phyloP scores from a whole-genome alignment of 371 early-diverging fungal species.

The Blakeslea trispora region DNA sequence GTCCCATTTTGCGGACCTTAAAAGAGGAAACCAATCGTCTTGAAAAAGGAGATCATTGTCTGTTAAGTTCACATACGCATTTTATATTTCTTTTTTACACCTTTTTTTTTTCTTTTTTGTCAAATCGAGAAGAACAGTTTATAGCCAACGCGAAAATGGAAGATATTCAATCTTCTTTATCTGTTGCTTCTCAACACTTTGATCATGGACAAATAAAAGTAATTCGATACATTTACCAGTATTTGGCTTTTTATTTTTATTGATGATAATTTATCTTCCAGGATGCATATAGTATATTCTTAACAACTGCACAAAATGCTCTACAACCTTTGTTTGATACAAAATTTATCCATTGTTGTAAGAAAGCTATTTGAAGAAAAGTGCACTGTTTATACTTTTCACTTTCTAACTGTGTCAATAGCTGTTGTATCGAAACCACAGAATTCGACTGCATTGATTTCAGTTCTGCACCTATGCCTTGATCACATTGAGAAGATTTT shows the following conservation, averaged over 20 bases:
- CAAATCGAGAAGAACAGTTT: background rate
- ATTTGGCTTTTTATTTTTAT: too few relatives aligned
- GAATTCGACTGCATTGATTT: conserved; percentile 17
- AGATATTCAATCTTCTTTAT: conserved; percentile 28
- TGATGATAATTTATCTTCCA: background rate
- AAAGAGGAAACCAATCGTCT: background rate
- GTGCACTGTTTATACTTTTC: background rate
- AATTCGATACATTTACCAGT: background rate
- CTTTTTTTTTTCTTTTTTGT: background rate
- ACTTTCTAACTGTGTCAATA: background rate
- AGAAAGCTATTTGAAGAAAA: conserved; percentile 8
- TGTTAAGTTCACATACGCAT: background rate
- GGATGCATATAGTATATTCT: conserved; percentile 30
- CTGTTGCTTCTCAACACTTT: conserved; percentile 22
- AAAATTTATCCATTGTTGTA: conserved; percentile 33
- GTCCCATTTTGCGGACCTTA: too few relatives aligned
- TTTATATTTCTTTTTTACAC: background rate
- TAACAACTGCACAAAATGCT: conserved; percentile 26
- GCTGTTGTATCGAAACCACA: conserved; percentile 32
- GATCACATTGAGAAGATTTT: conserved; percentile 29
- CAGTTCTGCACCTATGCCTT: conserved; percentile 25
- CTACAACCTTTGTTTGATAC: conserved; percentile 25
- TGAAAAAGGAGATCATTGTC: background rate
- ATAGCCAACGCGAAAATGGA: conserved; percentile 14
- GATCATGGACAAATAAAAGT: conserved; percentile 36